Base-by-base conservation (phyloP, 495 filamentous ascomycete species). In the Wilcoxina mikolae region DNA sequence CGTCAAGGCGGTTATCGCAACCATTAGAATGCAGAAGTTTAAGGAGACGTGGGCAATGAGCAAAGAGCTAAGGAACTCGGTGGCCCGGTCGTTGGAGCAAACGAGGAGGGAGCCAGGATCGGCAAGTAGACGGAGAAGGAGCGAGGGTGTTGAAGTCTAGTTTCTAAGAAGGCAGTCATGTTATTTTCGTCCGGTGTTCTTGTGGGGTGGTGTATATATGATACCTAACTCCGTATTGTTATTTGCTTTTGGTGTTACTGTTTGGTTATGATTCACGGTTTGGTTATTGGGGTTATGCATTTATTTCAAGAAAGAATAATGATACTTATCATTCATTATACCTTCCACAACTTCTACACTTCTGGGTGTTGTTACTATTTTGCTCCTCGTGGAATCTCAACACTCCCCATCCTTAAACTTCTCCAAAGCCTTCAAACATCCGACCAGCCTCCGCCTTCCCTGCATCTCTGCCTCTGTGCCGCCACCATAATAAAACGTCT, bases 11-110 rank as follows among this genome's bases (percentile, higher is more conserved):
- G 38, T 66, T 18, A 66, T 66, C 46, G 64, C 64, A 7, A 53
- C 48, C 17, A 66, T 60, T 41, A 59, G 64, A 2, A 66, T 66
- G 22, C 57, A 58, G 59, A 64, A 60, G 35, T 56, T 65, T 24
- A 56, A 57, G 48, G 57, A 47, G 45, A 53, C 48, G 26, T 65
- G 62, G 62, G 51, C 62, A 0, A 51, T 53, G 26, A 64, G 47
- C 39, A 65, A 65, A 29, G 62, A 64, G 43, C 29, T 65, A 43
- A 55, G 64, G 39, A 58, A 51, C 2, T 55, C 53, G 26, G 44
- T 65, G 23, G 57, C 54, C 38, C 62, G 62, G 53, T 64, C 60
- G 15, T 38, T 64, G 23, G 61, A 64, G 26, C 42, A 53, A 53
- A 53, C 47, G 11, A 59, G 54, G 23, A 5, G 11, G 23, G 45